Evolutionary conservation across 2,329 filamentous ascomycete species (phyloP).

Genomic region (Penicillium sp.): DNA sequence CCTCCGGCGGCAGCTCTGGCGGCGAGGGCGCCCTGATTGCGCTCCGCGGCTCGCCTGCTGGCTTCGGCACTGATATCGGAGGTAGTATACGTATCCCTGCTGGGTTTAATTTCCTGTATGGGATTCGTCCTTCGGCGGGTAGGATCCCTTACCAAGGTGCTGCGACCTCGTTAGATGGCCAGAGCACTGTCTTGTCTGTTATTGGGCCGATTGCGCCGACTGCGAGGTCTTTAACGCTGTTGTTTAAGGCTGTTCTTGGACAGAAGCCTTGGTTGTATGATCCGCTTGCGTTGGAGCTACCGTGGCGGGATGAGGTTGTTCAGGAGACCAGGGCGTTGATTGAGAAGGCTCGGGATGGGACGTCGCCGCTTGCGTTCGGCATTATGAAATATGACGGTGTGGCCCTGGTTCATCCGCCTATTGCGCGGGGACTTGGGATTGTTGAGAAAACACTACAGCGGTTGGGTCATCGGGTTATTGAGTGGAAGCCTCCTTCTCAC

Average conservation of each 20-base stretch:
- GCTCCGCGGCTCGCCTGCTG: slow-evolving; percentile 53
- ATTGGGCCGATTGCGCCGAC: slow-evolving; percentile 63
- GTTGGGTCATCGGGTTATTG: slow-evolving; percentile 57
- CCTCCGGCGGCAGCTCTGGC: slow-evolving; percentile 58
- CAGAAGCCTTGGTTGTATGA: slow-evolving; percentile 65
- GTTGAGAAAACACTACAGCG: slow-evolving; percentile 50
- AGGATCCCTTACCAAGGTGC: slow-evolving; percentile 56
- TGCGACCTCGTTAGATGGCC: slow-evolving; percentile 64
- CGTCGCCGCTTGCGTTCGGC: slow-evolving; percentile 52
- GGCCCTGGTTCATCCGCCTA: slow-evolving; percentile 56
- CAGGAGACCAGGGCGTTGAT: slow-evolving; percentile 40
- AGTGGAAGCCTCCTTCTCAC: slow-evolving; percentile 58
- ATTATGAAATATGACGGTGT: slow-evolving; percentile 53
- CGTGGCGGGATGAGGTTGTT: slow-evolving; percentile 56
- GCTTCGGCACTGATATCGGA: slow-evolving; percentile 59
- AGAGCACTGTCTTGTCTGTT: slow-evolving; percentile 61
- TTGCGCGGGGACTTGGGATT: slow-evolving; percentile 54
- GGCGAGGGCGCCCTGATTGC: slow-evolving; percentile 58
- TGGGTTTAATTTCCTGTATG: slow-evolving; percentile 59
- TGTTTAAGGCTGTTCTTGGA: slow-evolving; percentile 56
- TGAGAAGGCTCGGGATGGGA: slow-evolving; percentile 29
- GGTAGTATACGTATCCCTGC: slow-evolving; percentile 59
- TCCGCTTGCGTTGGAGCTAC: slow-evolving; percentile 63
- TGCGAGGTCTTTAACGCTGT: slow-evolving; percentile 53
- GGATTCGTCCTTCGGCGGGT: slow-evolving; percentile 54